phyloP scores from a whole-genome alignment of 2,329 filamentous ascomycete genomes.

The Scortechinia acanthostroma region DNA sequence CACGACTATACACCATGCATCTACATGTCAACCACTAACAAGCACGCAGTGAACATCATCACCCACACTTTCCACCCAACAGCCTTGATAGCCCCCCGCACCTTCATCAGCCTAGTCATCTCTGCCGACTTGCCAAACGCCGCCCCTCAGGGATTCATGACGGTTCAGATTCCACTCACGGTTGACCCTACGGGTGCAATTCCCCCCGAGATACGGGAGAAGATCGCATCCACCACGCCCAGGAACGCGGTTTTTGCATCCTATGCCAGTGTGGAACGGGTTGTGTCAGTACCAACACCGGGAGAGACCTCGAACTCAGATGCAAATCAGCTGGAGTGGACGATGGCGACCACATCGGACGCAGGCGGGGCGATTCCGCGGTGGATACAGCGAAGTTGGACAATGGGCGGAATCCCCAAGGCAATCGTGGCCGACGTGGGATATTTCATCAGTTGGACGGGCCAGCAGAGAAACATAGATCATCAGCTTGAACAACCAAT shows the following conservation, averaged over 20 bases:
- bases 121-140: not conserved
- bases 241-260: not conserved
- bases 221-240: not conserved
- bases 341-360: constrained; percentile 24
- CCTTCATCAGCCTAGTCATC: not conserved
- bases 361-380: constrained; percentile 21
- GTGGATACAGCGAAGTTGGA: constrained; percentile 25
- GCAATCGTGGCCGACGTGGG: constrained; percentile 26
- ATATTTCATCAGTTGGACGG: constrained; percentile 25
- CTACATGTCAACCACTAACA: too few species aligned
- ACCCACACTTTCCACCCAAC: constrained; percentile 22
- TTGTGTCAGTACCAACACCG: not conserved
- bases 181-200: not conserved
- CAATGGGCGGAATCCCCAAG: constrained; percentile 20
- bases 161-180: not conserved
- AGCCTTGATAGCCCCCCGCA: constrained; percentile 17
- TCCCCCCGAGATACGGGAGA: not conserved
- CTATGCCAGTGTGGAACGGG: not conserved
- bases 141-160: not conserved
- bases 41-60: constrained; percentile 18
- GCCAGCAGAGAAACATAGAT: too few species aligned
- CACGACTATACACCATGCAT: too few species aligned
- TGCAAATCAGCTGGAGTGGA: constrained; percentile 15
- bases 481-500: too few species aligned
- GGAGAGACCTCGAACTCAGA: not conserved